Percentiles rank a stretch among this genome's conserved stretches.
These are phyloP conservation scores for Mortierella sp. DNA, from an alignment of 371 early-diverging fungal genomes.

Conservation along the genomic window DNA sequence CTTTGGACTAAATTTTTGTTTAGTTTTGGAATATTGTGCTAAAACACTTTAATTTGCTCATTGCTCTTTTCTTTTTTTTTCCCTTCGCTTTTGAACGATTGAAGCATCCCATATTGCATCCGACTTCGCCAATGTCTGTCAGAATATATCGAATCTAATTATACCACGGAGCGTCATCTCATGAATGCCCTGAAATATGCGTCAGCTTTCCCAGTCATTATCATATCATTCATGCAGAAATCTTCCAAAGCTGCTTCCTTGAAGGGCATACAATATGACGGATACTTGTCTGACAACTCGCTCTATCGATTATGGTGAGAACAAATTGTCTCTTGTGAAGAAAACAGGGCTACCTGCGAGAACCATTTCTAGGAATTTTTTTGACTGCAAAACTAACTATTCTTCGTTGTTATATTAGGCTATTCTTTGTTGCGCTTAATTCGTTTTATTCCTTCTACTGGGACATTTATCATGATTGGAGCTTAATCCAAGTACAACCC, in stretches of 20 bases:
- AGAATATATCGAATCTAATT: conserved; percentile 73
- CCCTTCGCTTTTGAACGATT: too few species aligned
- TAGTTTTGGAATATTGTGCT: background rate
- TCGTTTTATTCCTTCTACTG: conserved; percentile 95
- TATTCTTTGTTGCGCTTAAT: conserved; percentile 83
- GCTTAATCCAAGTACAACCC: conserved; percentile 64
- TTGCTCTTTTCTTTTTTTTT: background rate
- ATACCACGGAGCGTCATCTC: conserved; percentile 72
- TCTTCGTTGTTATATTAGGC: too few species aligned
- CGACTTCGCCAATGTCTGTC: conserved; percentile 89
- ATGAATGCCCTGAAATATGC: conserved; percentile 90
- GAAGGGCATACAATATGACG: conserved; percentile 23
- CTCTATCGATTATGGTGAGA: conserved; percentile 51
- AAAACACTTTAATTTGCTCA: background rate
- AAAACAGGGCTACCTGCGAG: too few species aligned
- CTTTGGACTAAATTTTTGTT: background rate
- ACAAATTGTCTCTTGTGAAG: conserved; percentile 29
- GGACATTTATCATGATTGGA: conserved; percentile 96
- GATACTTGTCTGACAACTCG: conserved; percentile 42
- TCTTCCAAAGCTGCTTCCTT: conserved; percentile 58
- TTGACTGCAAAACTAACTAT: too few species aligned
- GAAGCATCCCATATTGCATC: conserved; percentile 85
- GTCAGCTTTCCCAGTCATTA: conserved; percentile 89
- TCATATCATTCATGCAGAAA: conserved; percentile 76
- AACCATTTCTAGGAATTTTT: too few species aligned